Evolutionary conservation across 208 protist species (phyloP).

Genomic region (Balamuthia mandrillaris): DNA sequence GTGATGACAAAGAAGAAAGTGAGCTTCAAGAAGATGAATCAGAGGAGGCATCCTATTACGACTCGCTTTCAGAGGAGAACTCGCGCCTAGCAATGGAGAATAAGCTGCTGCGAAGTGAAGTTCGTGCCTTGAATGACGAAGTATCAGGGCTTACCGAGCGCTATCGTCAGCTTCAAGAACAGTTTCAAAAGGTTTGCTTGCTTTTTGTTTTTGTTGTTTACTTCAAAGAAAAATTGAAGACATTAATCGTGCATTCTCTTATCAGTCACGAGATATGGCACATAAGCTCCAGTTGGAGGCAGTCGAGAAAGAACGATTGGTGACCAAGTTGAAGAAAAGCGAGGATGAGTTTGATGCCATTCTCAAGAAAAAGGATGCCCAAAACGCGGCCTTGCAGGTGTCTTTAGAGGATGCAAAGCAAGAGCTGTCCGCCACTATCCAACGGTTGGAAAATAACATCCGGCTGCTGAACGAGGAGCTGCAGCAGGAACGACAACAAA

Average conservation of each 20-base stretch:
- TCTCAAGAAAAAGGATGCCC: background rate
- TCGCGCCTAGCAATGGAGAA: background rate
- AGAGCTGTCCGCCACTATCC: background rate
- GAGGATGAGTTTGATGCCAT: background rate
- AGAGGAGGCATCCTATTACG: background rate
- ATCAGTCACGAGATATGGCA: no score
- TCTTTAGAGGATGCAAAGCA: background rate
- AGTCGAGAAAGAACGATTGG: no score
- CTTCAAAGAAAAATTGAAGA: no score
- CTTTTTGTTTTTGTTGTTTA: no score
- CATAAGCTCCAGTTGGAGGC: no score
- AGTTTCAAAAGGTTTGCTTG: no score
- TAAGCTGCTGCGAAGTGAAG: background rate
- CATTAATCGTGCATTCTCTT: no score
- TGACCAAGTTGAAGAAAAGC: background rate
- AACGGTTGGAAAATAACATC: background rate
- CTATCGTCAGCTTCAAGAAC: no score
- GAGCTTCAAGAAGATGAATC: background rate
- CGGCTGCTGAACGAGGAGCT: background rate
- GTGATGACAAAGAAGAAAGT: background rate
- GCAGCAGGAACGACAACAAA: background rate
- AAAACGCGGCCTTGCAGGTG: background rate
- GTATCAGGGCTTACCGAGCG: background rate
- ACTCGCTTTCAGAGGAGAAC: background rate
- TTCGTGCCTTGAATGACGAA: background rate